These are phyloP conservation scores for Avena sativa DNA, from an alignment of 176 grass and related monocot genomes.

Conservation along the genomic window DNA sequence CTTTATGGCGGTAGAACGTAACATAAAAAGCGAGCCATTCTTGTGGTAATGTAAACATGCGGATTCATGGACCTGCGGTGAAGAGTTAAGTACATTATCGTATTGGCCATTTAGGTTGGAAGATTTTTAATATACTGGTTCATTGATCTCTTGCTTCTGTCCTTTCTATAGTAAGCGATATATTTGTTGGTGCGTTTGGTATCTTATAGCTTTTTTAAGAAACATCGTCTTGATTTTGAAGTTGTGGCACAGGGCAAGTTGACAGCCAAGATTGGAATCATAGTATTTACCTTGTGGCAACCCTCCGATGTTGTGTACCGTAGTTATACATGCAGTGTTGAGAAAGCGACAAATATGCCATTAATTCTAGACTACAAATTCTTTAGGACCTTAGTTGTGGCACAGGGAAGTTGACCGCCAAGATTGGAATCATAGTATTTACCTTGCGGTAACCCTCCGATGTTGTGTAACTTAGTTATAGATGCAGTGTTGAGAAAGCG, in stretches of 20 bases:
- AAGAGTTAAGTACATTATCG: background rate
- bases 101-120: slow-evolving; percentile 17
- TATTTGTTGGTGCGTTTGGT: background rate
- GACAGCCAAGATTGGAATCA: background rate
- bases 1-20: background rate
- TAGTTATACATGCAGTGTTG: background rate
- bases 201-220: background rate
- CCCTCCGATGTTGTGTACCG: background rate
- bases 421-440: background rate
- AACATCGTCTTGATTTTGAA: background rate
- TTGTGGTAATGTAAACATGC: background rate
- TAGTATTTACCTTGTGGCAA: background rate
- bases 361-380: slow-evolving; percentile 4
- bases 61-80: background rate
- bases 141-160: background rate
- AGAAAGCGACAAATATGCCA: slow-evolving; percentile 4
- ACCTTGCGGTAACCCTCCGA: background rate
- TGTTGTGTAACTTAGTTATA: background rate
- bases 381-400: background rate
- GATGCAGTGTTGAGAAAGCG: background rate
- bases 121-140: slow-evolving; percentile 18
- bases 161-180: background rate
- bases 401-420: background rate
- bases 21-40: background rate
- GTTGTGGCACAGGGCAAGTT: background rate